Conservation (phyloP, 257 asterid genomes). For the Lycium barbarum region DNA sequence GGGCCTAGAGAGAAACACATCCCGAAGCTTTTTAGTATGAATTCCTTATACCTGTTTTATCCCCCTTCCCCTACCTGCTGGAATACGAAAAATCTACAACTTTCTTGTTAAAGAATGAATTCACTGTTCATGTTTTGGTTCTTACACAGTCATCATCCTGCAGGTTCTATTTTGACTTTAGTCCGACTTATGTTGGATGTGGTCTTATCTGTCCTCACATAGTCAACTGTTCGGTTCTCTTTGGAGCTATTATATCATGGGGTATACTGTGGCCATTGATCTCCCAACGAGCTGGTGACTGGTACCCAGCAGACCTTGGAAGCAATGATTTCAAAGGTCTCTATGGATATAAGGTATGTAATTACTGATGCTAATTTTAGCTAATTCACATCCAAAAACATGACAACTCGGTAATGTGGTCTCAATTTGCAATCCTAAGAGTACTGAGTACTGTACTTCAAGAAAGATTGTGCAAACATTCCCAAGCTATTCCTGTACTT, state of each 20-base stretch:
- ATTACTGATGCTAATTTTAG: slow-evolving; percentile 13
- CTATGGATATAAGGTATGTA: slow-evolving; percentile 82
- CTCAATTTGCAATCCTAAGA: background rate
- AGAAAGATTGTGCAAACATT: background rate
- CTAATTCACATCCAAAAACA: background rate
- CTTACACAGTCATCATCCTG: slow-evolving; percentile 43
- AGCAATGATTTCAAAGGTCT: slow-evolving; percentile 96
- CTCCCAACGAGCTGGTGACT: slow-evolving; percentile 75
- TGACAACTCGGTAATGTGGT: background rate
- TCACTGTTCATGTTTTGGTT: slow-evolving; percentile 30
- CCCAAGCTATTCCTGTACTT: slow-evolving; percentile 11
- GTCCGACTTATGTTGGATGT: slow-evolving; percentile 96
- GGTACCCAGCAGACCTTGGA: slow-evolving; percentile 93
- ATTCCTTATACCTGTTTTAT: background rate
- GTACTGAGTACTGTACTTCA: slow-evolving; percentile 1
- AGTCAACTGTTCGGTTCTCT: slow-evolving; percentile 90
- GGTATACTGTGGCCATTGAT: slow-evolving; percentile 95
- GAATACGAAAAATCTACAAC: background rate
- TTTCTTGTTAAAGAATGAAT: slow-evolving; percentile 4
- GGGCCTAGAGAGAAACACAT: background rate
- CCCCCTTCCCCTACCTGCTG: slow-evolving; percentile 22
- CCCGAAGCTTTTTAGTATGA: background rate
- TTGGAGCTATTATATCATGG: slow-evolving; percentile 97
- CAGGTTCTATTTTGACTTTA: slow-evolving; percentile 97
- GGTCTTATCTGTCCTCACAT: slow-evolving; percentile 96